Conservation (phyloP, 192 early-diverging fungal genomes). For the Rhizophagus prolifer region DNA sequence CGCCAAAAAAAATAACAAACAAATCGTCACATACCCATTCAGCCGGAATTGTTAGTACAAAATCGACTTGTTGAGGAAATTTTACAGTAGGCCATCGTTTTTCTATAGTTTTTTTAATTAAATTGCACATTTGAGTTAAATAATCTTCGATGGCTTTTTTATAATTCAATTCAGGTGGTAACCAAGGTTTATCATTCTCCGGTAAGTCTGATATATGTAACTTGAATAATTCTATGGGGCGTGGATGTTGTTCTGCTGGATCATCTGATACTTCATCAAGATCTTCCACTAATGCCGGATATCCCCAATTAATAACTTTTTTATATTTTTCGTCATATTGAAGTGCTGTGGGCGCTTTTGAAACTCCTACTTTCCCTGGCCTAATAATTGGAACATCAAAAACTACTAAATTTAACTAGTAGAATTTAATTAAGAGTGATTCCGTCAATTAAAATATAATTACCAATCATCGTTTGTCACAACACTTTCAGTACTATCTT, state of each 20-base stretch:
- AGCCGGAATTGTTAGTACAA: conserved; percentile 11
- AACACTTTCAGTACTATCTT: background rate
- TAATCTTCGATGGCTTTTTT: conserved; percentile 20
- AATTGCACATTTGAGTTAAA: background rate
- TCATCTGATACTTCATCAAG: background rate
- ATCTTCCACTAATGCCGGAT: conserved; percentile 12
- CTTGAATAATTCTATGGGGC: conserved; percentile 27
- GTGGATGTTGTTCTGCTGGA: background rate
- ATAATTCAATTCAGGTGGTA: conserved; percentile 9
- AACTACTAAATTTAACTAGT: background rate
- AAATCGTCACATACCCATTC: background rate
- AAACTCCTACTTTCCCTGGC: background rate
- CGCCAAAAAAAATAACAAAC: background rate
- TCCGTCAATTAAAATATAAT: background rate
- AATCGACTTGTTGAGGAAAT: conserved; percentile 11
- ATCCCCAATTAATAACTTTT: conserved; percentile 11
- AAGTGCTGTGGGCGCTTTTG: conserved; percentile 21
- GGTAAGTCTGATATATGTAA: conserved; percentile 16
- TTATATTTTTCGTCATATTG: conserved; percentile 11
- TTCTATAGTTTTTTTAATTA: background rate
- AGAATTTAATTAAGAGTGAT: background rate
- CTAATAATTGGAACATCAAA: background rate
- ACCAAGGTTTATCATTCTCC: conserved; percentile 9
- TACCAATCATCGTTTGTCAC: background rate
- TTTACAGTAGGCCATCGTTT: background rate